A percentile compares a stretch with the other conserved stretches of the same genome.
Evolutionary conservation across 345 rosid genomes (phyloP).

Genomic region (Luvunga scandens): DNA sequence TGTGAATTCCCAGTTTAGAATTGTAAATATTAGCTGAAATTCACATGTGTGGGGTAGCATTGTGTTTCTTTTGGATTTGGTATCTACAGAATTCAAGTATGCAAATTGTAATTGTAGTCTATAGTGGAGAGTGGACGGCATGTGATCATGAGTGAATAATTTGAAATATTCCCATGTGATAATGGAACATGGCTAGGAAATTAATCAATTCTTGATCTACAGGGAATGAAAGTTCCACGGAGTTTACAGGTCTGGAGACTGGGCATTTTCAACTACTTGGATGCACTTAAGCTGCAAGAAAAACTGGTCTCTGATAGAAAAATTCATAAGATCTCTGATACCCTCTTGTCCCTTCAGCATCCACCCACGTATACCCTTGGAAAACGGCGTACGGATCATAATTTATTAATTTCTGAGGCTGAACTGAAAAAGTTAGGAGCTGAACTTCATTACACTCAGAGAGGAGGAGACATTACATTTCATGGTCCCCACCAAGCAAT

Average conservation of each 20-base stretch:
- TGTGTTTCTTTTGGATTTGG: neutral
- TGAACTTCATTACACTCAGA: constrained; percentile 80
- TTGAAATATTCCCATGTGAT: constrained; percentile 6
- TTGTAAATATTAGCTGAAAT: neutral
- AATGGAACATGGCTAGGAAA: neutral
- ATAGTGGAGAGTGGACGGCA: constrained; percentile 8
- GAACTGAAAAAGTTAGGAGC: constrained; percentile 74
- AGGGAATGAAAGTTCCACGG: constrained; percentile 61
- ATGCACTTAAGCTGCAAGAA: constrained; percentile 80
- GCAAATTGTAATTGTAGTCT: neutral
- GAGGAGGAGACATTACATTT: constrained; percentile 92
- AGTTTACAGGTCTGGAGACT: constrained; percentile 70
- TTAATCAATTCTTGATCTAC: constrained; percentile 12
- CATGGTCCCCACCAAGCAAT: constrained; percentile 89
- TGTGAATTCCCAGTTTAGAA: neutral
- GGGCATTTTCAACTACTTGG: constrained; percentile 68
- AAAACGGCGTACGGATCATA: constrained; percentile 72
- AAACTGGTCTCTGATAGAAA: constrained; percentile 59
- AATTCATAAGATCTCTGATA: constrained; percentile 51
- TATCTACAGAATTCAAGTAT: neutral
- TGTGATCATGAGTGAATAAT: constrained; percentile 3
- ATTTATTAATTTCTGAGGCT: constrained; percentile 57
- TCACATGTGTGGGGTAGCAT: neutral
- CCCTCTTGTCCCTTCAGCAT: constrained; percentile 74
- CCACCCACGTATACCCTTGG: constrained; percentile 87